Evolutionary conservation across 768 basidiomycete genomes (phyloP).

Genomic region (Phylloporus scabripes): DNA sequence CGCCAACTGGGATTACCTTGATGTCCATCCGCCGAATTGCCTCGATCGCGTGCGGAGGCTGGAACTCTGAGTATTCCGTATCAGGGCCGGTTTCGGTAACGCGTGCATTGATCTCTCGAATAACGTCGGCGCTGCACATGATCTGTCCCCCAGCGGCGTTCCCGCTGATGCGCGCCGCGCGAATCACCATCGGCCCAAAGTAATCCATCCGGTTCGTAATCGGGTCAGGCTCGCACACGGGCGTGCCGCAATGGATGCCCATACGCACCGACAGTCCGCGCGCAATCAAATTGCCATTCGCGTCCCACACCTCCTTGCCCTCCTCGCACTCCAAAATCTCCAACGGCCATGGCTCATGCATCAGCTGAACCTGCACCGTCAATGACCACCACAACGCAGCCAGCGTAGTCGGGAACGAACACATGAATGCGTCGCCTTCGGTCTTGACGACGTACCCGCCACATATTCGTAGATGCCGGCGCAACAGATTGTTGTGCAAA

Average conservation of each 20-base stretch:
- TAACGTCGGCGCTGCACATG: constrained; percentile 82
- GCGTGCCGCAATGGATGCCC: constrained; percentile 92
- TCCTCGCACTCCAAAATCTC: constrained; percentile 93
- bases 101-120: constrained; percentile 69
- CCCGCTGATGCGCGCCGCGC: constrained; percentile 78
- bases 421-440: constrained; percentile 99
- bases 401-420: constrained; percentile 86
- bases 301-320: constrained; percentile 72
- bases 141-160: constrained; percentile 90
- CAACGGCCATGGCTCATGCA: constrained; percentile 83
- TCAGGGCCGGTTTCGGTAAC: constrained; percentile 50
- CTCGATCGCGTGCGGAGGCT: constrained; percentile 59
- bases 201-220: constrained; percentile 97
- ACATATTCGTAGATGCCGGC: constrained; percentile 80
- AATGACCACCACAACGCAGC: constrained; percentile 89
- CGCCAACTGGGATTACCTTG: constrained; percentile 70
- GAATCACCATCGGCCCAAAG: constrained; percentile 94
- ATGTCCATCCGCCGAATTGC: constrained; percentile 71
- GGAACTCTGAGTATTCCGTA: constrained; percentile 55
- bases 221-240: constrained; percentile 86
- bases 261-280: constrained; percentile 92
- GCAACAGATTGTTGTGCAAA: constrained; percentile 80
- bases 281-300: constrained; percentile 61
- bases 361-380: constrained; percentile 75
- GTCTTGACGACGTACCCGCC: constrained; percentile 99